Base-by-base conservation (phyloP, 306 rosid species). In the Carpinus fangiana region DNA sequence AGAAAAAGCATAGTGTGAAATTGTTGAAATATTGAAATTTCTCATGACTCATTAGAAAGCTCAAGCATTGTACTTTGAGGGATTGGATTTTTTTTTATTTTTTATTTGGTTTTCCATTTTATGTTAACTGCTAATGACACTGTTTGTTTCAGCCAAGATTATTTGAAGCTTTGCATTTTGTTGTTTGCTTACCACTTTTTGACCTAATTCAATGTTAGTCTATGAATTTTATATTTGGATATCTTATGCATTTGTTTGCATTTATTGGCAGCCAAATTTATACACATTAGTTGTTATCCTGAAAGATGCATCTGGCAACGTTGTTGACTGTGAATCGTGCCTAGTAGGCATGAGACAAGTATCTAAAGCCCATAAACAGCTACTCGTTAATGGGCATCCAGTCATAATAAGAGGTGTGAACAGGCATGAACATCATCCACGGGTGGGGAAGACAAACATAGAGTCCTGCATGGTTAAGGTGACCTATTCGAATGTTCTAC, bases 351-450 rank as follows among this genome's bases (percentile, higher is more conserved):
- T 95, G 61, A 84, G 93, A 56, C 79, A 85, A 79, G 92, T 92
- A 55, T 86, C 95, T 38, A 90, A 78, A 81, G 98, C 96, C 83
- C 92, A 83, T 67, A 95, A 95, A 85, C 97, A 95, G 84, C 83
- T 95, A 43, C 98, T 95, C 43, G 93, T 95, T 76, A 95, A 95
- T 78, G 98, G 98, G 46, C 87, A 83, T 47, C 91, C 98, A 20
- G 76, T 95, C 60, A 86, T 91, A 74, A 92, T 95, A 70, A 86
- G 92, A 81, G 98, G 98, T 28, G 97, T 92, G 79, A 95, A 95
- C 86, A 90, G 98, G 88, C 98, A 95, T 69, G 98, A 95, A 76
- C 98, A 95, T 80, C 97, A 95, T 87, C 98, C 98, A 50, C 92
- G 89, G 45, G 80, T 95, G 67, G 98, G 98, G 80, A 95, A 95